Evolutionary conservation across 2,329 filamentous ascomycete genomes (phyloP).

Genomic region (Fusarium poae): DNA sequence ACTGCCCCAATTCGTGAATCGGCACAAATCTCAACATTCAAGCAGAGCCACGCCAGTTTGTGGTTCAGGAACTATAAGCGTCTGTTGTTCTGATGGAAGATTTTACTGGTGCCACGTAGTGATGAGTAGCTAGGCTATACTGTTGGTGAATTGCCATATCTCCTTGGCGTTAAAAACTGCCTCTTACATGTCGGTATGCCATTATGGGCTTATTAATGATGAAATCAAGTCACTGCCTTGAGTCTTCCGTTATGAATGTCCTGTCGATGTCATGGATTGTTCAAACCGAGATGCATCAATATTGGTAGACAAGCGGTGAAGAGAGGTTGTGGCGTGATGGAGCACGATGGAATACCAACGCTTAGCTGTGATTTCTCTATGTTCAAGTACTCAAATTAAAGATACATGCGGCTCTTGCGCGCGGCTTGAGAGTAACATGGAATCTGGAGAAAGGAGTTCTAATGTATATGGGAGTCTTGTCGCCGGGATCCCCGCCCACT

Average conservation of each 20-base stretch:
- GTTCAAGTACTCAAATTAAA: background rate
- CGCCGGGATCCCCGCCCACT: slow-evolving; percentile 17
- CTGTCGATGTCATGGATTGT: background rate
- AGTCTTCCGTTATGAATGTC: background rate
- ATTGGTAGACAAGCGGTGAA: background rate
- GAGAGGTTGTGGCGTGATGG: background rate
- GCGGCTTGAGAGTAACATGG: slow-evolving; percentile 8
- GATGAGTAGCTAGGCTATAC: background rate
- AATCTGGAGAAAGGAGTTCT: slow-evolving; percentile 5
- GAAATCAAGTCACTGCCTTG: background rate
- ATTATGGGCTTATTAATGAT: background rate
- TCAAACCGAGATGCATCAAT: background rate
- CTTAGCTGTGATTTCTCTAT: background rate
- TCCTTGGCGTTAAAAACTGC: background rate
- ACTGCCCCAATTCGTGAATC: background rate
- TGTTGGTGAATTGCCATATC: background rate
- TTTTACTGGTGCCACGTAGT: slow-evolving; percentile 31
- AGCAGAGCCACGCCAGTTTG: background rate
- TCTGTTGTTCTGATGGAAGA: background rate
- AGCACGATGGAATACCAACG: background rate
- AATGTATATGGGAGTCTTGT: background rate
- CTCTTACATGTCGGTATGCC: background rate
- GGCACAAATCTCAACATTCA: background rate
- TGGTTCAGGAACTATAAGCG: background rate
- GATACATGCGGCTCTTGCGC: background rate